Base-by-base conservation (phyloP, 2,329 filamentous ascomycete genomes). In the Sphaerostilbella broomeana region DNA sequence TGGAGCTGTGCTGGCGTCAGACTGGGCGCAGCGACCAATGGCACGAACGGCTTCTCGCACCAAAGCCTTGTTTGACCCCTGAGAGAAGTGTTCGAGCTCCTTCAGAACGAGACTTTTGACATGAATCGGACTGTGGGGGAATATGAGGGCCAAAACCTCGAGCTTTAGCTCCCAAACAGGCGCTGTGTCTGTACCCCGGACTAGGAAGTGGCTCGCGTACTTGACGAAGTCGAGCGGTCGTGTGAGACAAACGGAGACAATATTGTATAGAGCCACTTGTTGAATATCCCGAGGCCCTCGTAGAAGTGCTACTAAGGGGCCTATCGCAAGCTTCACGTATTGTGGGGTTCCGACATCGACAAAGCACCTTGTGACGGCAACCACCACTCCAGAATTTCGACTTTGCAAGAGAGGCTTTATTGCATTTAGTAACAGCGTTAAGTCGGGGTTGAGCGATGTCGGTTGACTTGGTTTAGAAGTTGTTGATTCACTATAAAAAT, bases 81-180 rank as follows among this genome's bases (percentile, higher is more conserved):
- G 78, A 0, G 86, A 87, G 60, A 97, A 97, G 63, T 97, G 90
- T 54, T 95, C 89, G 5, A 98, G 73, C 58, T 98, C 92, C 49
- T 85, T 89, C 35, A 98, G 72, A 31, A 97, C 86, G 6, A 98
- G 72, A 41, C 84, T 85, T 60, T 95, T 94, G 43, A 84, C 69
- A 43, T 86, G 81, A 8, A 76, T 60, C 5, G 81, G 79, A 48
- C 81, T 81, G 55, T 94, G 76, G 0, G 90, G 88, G 53, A 97
- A 98, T 49, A 97, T 81, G 45, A 98, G 72, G 0, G 92, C 90
- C 40, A 97, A 69, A 4, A 95, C 68, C 60, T 98, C 94, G 18
- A 98, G 72, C 62, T 98, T 98, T 26, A 97, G 72, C 46, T 84
- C 81, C 86, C 88, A 95, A 15, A 95, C 83, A 15, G 86, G 77